These are phyloP conservation scores for Aspergillus cejpii DNA, from an alignment of 2,329 filamentous ascomycete species.

Conservation along the genomic window DNA sequence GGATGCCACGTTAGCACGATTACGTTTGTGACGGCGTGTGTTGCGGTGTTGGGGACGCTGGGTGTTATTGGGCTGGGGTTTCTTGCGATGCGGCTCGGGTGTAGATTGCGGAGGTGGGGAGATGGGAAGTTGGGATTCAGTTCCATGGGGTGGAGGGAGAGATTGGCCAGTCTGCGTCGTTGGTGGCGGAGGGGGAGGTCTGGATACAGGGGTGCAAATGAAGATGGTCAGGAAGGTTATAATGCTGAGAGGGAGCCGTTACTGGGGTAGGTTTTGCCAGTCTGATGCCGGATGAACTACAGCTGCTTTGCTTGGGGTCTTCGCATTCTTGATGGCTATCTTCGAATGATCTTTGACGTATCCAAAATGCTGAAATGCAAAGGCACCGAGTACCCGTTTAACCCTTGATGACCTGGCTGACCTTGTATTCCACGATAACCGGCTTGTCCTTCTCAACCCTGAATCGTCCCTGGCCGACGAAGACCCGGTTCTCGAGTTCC, in stretches of 20 bases:
- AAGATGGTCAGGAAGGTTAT: conserved; percentile 6
- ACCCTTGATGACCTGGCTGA: conserved; percentile 33
- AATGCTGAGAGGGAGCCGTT: conserved; percentile 24
- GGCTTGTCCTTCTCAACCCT: conserved; percentile 32
- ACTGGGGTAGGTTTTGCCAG: conserved; percentile 14
- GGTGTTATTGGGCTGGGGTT: conserved; percentile 17
- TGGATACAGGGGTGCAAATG: neutral
- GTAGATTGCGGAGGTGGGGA: conserved; percentile 9
- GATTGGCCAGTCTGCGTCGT: too few species aligned
- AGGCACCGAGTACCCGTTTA: conserved; percentile 4
- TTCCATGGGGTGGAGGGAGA: too few species aligned
- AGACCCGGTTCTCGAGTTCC: conserved; percentile 36
- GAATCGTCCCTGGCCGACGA: conserved; percentile 39
- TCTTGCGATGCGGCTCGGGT: conserved; percentile 14
- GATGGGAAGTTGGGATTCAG: conserved; percentile 1
- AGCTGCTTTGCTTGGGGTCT: neutral
- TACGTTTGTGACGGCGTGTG: conserved; percentile 33
- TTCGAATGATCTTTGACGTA: neutral
- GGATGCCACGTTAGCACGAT: conserved; percentile 39
- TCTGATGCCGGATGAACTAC: too few species aligned
- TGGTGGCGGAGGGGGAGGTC: neutral
- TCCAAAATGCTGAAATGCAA: neutral
- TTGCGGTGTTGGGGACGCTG: conserved; percentile 28
- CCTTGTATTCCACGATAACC: conserved; percentile 38
- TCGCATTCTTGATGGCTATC: neutral